Percentiles rank a stretch among this genome's conserved stretches.
Conservation (phyloP, 768 basidiomycete species). For the Phaeotremella fagi region DNA sequence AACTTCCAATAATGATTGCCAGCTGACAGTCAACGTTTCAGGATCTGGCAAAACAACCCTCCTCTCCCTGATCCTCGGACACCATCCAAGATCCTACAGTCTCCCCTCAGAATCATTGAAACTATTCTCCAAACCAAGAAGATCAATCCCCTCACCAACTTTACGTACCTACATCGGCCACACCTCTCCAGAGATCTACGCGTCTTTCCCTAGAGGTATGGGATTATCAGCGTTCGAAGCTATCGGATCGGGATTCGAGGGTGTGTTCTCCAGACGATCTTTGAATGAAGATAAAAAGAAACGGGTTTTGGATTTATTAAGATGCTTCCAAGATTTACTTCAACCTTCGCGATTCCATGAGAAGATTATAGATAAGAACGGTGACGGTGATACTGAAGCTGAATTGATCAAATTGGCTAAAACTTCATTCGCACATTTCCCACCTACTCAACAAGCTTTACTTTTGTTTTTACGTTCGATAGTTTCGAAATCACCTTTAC, state of each 20-base stretch:
- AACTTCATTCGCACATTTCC: conserved; percentile 66
- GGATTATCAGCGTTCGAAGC: conserved; percentile 69
- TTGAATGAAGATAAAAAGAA: conserved; percentile 51
- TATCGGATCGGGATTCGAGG: conserved; percentile 81
- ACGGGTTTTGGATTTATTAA: conserved; percentile 59
- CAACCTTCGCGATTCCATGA: background rate
- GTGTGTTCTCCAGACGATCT: conserved; percentile 63
- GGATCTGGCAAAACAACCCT: conserved; percentile 95
- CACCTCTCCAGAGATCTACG: conserved; percentile 81
- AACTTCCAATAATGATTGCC: background rate
- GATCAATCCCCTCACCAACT: conserved; percentile 62
- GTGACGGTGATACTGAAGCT: conserved; percentile 2
- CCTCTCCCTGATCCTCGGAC: conserved; percentile 80
- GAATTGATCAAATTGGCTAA: conserved; percentile 41
- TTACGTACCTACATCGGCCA: conserved; percentile 67
- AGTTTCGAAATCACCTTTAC: conserved; percentile 65
- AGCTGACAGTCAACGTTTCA: conserved; percentile 33
- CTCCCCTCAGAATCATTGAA: conserved; percentile 55
- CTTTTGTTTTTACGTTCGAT: conserved; percentile 81
- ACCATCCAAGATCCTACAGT: conserved; percentile 90
- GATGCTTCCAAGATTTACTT: conserved; percentile 52
- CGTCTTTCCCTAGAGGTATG: conserved; percentile 75
- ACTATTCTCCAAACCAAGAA: conserved; percentile 63
- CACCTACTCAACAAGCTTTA: conserved; percentile 70
- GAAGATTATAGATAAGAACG: background rate